These are phyloP conservation scores for Salix brachista DNA, from an alignment of 345 rosid species.

Conservation along the genomic window DNA sequence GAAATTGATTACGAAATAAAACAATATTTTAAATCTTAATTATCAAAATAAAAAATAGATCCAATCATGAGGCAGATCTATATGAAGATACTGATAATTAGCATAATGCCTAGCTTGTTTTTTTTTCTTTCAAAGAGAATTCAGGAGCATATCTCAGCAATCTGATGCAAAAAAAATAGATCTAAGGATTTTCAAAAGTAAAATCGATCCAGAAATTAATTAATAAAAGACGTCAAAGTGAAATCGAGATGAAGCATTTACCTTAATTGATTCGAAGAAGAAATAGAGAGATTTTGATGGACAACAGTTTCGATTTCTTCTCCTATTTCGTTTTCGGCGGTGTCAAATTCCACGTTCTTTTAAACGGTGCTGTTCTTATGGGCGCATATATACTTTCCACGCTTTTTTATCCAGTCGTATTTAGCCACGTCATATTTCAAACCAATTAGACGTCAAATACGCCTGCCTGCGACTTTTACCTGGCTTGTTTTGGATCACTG, in stretches of 20 bases:
- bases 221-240: background rate
- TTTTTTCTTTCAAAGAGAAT: background rate
- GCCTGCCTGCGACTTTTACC: background rate
- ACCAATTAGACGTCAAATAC: background rate
- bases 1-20: too few species aligned
- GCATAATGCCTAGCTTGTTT: background rate
- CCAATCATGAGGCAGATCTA: background rate
- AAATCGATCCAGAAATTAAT: too few species aligned
- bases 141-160: background rate
- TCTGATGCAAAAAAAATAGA: background rate
- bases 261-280: background rate
- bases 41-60: background rate
- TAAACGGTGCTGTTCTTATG: background rate
- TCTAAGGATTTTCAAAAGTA: too few species aligned
- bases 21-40: background rate
- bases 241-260: background rate
- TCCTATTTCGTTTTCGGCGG: background rate
- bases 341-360: too few species aligned
- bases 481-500: background rate
- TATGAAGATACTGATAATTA: background rate
- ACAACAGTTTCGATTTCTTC: background rate
- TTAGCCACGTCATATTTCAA: conserved; percentile 10
- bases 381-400: background rate
- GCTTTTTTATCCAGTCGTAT: background rate
- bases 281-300: background rate